Percentiles rank a stretch among this genome's conserved stretches.
Conservation (phyloP, 73 alveolate species). For the Uronychia setigera region DNA sequence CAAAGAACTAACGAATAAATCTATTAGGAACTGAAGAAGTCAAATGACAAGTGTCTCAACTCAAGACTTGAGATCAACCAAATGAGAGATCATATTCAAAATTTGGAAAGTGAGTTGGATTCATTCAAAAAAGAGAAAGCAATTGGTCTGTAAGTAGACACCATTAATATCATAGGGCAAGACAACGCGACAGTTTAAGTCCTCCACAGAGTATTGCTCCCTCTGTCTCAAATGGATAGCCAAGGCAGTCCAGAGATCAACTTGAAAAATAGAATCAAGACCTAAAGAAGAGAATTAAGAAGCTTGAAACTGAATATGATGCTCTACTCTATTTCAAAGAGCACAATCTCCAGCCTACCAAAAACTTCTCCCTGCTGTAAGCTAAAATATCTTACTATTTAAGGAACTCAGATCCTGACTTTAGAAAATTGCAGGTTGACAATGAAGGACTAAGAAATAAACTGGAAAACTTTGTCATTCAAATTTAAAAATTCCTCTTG, state of each 20-base stretch:
- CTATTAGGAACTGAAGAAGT: conserved; percentile 51
- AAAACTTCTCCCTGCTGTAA: neutral
- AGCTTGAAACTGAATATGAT: conserved; percentile 13
- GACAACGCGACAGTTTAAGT: neutral
- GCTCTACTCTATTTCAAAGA: conserved; percentile 15
- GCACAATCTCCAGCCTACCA: conserved; percentile 3
- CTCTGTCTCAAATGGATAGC: neutral
- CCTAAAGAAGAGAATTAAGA: conserved; percentile 6
- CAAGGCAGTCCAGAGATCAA: neutral
- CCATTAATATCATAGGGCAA: neutral
- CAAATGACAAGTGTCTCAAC: conserved; percentile 61
- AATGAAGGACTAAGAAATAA: neutral
- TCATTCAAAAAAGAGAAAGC: neutral
- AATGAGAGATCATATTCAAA: conserved; percentile 54
- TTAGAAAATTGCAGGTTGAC: neutral
- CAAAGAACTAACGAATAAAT: conserved; percentile 60
- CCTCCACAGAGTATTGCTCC: neutral
- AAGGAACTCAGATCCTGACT: neutral
- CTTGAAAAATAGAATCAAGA: conserved; percentile 9
- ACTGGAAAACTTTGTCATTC: neutral
- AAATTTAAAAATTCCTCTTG: neutral
- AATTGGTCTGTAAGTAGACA: neutral
- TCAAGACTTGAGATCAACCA: conserved; percentile 49
- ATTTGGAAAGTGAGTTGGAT: conserved; percentile 20
- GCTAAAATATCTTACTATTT: neutral